These are phyloP conservation scores for Penicillium cataractarum DNA, from an alignment of 495 filamentous ascomycete species.

Conservation along the genomic window DNA sequence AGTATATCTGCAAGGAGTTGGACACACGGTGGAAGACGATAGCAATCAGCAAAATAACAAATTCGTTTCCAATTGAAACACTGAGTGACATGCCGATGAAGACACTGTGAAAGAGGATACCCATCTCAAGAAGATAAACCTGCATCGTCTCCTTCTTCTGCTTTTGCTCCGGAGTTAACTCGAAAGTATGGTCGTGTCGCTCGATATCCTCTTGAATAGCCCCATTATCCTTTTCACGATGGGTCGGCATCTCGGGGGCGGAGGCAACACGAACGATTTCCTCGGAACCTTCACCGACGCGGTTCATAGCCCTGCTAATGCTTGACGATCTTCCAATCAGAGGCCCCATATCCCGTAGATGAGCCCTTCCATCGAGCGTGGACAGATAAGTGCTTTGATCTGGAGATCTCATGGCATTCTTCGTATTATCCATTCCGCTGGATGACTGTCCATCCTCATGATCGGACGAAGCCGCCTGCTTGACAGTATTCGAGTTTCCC, in stretches of 20 bases:
- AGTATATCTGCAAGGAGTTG: background rate
- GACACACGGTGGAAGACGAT: conserved; percentile 70
- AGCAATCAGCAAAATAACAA: conserved; percentile 71
- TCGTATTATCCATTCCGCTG: background rate
- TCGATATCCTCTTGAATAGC: conserved; percentile 26
- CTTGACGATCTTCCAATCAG: conserved; percentile 35
- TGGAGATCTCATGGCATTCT: background rate
- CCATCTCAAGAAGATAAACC: conserved; percentile 72
- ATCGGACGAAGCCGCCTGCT: background rate
- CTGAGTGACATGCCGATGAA: conserved; percentile 84
- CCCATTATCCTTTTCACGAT: conserved; percentile 19
- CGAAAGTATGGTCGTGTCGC: conserved; percentile 15
- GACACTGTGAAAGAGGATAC: conserved; percentile 79
- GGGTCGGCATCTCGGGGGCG: conserved; percentile 22
- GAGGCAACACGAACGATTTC: conserved; percentile 33
- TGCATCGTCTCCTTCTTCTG: conserved; percentile 55
- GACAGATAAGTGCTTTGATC: conserved; percentile 1
- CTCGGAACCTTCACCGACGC: conserved; percentile 33
- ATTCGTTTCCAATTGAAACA: conserved; percentile 69
- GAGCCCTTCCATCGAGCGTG: conserved; percentile 19
- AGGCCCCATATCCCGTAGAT: conserved; percentile 37
- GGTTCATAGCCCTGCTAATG: conserved; percentile 36
- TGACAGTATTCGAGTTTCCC: conserved; percentile 2
- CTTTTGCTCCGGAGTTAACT: conserved; percentile 28
- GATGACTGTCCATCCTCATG: background rate